Evolutionary conservation across 176 grass and related monocot genomes (phyloP).

Genomic region (Triticum dicoccoides): DNA sequence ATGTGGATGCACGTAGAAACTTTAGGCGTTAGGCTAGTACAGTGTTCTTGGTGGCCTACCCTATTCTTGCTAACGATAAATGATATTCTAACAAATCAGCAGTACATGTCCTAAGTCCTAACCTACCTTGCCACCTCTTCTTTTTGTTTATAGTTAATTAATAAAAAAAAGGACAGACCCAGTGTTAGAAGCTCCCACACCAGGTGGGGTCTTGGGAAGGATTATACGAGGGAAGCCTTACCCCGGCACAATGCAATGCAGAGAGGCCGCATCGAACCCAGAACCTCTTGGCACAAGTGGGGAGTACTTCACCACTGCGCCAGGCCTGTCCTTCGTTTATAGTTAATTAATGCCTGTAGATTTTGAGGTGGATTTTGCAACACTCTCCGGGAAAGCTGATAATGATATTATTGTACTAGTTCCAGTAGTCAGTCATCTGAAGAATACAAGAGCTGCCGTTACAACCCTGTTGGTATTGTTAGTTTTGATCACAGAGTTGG

Average conservation of each 20-base stretch:
- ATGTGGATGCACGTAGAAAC: not conserved
- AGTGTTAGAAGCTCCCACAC: no score
- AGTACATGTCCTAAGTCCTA: constrained; percentile 23
- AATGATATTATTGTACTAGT: not conserved
- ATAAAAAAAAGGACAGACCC: not conserved
- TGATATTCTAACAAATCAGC: constrained; percentile 21
- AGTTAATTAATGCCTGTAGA: constrained; percentile 6
- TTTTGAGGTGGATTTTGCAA: constrained; percentile 6
- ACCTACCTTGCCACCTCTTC: constrained; percentile 1
- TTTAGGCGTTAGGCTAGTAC: constrained; percentile 2
- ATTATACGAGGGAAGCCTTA: no score
- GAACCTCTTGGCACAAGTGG: no score
- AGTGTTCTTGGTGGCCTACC: constrained; percentile 24
- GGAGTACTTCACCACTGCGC: no score
- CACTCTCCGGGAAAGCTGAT: not conserved
- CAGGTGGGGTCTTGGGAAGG: no score
- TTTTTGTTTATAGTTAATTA: constrained; percentile 29
- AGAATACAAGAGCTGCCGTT: not conserved
- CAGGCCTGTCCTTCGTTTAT: not conserved
- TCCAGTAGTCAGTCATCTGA: not conserved
- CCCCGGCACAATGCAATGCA: no score
- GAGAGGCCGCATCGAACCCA: no score
- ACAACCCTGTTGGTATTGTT: not conserved
- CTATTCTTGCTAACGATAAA: constrained; percentile 23
- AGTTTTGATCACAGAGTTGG: not conserved